Evolutionary conservation across 176 grass and related monocot species (phyloP).

Genomic region (Urochloa ruziziensis): DNA sequence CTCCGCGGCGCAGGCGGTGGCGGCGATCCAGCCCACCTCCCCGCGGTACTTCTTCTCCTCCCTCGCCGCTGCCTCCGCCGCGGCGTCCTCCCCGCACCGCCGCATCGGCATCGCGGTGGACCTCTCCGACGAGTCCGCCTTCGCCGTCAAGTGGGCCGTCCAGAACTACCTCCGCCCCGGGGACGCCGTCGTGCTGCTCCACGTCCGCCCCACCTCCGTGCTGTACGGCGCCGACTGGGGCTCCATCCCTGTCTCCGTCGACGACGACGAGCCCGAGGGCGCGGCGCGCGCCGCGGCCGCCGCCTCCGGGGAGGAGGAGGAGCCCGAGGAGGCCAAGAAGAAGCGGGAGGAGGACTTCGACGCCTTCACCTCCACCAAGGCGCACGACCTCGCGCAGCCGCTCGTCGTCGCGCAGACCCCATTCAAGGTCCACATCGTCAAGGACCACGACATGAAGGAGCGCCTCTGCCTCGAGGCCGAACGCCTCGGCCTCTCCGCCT

Average conservation of each 20-base stretch:
- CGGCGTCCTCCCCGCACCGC: conserved; percentile 52
- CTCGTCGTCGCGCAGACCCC: conserved; percentile 74
- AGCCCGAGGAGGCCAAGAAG: conserved; percentile 47
- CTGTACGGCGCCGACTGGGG: conserved; percentile 96
- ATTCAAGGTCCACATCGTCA: conserved; percentile 91
- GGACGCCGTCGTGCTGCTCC: conserved; percentile 84
- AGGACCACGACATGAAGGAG: conserved; percentile 99
- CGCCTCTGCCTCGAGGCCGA: conserved; percentile 88
- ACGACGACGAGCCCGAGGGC: conserved; percentile 1
- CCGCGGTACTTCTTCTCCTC: conserved; percentile 68
- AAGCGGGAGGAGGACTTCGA: conserved; percentile 91
- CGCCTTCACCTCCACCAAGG: conserved; percentile 79
- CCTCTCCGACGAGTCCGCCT: conserved; percentile 93
- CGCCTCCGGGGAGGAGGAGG: not conserved
- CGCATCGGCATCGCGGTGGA: conserved; percentile 88
- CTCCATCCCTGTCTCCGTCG: conserved; percentile 57
- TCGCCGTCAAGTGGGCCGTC: conserved; percentile 84
- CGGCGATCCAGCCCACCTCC: conserved; percentile 55
- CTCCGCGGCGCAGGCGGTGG: conserved; percentile 31
- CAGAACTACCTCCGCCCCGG: conserved; percentile 95
- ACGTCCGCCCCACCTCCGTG: conserved; percentile 75
- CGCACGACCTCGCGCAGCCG: conserved; percentile 77
- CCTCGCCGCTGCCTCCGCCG: conserved; percentile 24
- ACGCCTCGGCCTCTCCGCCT: conserved; percentile 67
- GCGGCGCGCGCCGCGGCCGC: not conserved